phyloP scores from a whole-genome alignment of 139 green algal genomes.

The Asterochloris sp. region DNA sequence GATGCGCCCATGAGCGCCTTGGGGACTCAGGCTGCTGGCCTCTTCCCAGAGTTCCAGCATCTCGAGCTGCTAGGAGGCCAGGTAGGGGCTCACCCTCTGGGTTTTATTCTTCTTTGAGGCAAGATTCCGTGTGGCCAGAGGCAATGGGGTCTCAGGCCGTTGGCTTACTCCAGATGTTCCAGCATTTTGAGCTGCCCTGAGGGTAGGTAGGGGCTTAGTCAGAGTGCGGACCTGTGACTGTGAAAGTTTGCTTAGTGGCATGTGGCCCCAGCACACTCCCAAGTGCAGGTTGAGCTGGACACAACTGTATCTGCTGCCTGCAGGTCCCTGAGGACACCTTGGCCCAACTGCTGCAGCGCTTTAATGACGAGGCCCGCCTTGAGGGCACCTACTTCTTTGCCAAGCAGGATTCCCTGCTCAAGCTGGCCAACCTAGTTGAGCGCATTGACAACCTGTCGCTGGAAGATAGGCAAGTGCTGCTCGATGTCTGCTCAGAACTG shows the following conservation, averaged over 20 bases:
- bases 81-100: constrained; percentile 8
- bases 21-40: constrained; percentile 26
- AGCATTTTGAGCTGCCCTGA: neutral
- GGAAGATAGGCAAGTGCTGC: constrained; percentile 19
- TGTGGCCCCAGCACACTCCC: neutral
- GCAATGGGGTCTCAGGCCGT: neutral
- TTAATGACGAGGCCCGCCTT: constrained; percentile 33
- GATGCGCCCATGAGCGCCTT: constrained; percentile 29
- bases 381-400: constrained; percentile 59
- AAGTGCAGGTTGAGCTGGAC: constrained; percentile 9
- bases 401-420: constrained; percentile 37
- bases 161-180: neutral
- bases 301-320: neutral
- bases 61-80: constrained; percentile 55
- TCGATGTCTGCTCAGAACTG: neutral
- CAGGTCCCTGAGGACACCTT: constrained; percentile 21
- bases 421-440: constrained; percentile 30
- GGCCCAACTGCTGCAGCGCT: constrained; percentile 25
- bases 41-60: constrained; percentile 73
- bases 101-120: too few relatives aligned
- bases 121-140: neutral
- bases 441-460: constrained; percentile 24
- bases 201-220: neutral
- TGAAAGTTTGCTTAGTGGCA: neutral
- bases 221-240: neutral